phyloP scores from a whole-genome alignment of 345 rosid genomes.

The Brassica juncea region DNA sequence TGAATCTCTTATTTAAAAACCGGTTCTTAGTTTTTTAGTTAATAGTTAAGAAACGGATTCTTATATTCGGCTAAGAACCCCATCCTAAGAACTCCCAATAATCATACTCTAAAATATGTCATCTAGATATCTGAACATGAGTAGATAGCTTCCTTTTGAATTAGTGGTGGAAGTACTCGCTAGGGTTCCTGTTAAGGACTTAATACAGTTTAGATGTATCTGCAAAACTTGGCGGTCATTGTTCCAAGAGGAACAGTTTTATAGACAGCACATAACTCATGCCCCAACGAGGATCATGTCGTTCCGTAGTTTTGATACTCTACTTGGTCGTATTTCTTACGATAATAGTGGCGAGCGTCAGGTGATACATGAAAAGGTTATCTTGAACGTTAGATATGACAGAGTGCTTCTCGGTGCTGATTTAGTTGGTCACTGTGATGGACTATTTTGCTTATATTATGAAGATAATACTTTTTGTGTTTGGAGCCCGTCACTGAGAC shows the following conservation, averaged over 20 bases:
- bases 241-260: background rate
- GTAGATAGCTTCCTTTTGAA: background rate
- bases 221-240: background rate
- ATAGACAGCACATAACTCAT: background rate
- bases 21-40: no score
- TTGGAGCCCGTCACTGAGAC: background rate
- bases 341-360: background rate
- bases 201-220: background rate
- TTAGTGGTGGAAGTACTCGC: background rate
- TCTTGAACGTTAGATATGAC: background rate
- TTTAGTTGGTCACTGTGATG: background rate
- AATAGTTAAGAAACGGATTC: no score
- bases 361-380: background rate
- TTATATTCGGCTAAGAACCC: no score
- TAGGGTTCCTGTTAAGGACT: background rate
- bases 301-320: background rate
- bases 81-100: no score
- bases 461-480: background rate
- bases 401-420: background rate
- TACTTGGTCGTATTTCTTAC: background rate
- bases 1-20: no score
- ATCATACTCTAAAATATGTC: no score
- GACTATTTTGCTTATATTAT: background rate
- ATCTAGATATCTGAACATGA: background rate
- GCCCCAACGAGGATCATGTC: background rate